Percentiles rank a stretch among this genome's conserved stretches.
Evolutionary conservation across 257 asterid genomes (phyloP).

Genomic region (Fraxinus quadrangulata): DNA sequence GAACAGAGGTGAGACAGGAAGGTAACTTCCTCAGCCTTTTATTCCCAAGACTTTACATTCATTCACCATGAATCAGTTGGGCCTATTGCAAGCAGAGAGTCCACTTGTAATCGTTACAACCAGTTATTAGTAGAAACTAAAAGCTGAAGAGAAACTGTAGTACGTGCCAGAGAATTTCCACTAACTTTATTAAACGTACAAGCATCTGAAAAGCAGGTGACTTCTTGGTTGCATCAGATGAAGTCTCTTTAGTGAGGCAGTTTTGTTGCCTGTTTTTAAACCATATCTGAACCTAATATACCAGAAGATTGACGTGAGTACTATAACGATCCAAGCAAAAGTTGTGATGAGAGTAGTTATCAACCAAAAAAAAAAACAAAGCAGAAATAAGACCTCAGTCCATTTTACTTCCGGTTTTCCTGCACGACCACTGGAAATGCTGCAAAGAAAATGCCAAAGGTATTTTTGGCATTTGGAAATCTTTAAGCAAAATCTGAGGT

Average conservation of each 20-base stretch:
- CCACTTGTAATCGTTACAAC: constrained; percentile 11
- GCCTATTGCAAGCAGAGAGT: background rate
- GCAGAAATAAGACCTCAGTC: constrained; percentile 63
- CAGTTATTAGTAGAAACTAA: background rate
- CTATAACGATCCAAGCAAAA: constrained; percentile 26
- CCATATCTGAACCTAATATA: constrained; percentile 70
- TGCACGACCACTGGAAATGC: constrained; percentile 82
- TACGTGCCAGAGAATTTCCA: constrained; percentile 39
- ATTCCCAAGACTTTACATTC: no score
- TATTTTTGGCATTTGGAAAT: no score
- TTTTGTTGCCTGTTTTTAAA: constrained; percentile 53
- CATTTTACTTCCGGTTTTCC: constrained; percentile 80
- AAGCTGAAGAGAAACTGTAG: constrained; percentile 15
- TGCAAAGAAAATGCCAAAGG: constrained; percentile 38
- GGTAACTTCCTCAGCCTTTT: no score
- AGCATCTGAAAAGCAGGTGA: constrained; percentile 30
- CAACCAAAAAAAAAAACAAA: constrained; percentile 20
- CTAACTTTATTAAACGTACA: constrained; percentile 7
- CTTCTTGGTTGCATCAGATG: constrained; percentile 31
- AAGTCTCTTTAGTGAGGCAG: constrained; percentile 33
- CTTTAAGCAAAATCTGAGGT: constrained; percentile 8
- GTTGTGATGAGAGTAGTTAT: constrained; percentile 2
- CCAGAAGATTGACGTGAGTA: constrained; percentile 16
- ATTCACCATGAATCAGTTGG: background rate
- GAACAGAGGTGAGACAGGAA: no score